phyloP scores from a whole-genome alignment of 352 stramenopile genomes.

The Pythium grandisporangium region DNA sequence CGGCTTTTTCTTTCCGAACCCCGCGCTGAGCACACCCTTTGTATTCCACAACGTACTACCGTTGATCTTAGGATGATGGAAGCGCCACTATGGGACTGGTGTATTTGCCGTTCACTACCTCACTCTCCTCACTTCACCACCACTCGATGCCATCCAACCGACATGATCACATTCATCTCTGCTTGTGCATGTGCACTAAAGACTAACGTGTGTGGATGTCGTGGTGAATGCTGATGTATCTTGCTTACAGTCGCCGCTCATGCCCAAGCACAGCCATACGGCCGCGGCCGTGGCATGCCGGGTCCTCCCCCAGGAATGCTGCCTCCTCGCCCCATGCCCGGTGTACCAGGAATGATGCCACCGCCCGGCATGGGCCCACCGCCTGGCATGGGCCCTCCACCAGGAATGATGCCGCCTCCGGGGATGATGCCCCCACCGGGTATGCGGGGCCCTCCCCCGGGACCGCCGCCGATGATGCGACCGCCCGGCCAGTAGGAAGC shows the following conservation, averaged over 20 bases:
- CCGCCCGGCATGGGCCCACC: slow-evolving; percentile 63
- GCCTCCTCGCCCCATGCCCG: slow-evolving; percentile 47
- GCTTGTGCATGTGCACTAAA: too few species aligned
- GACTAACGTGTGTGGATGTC: too few species aligned
- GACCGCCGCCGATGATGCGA: slow-evolving; percentile 54
- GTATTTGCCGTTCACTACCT: slow-evolving; percentile 1
- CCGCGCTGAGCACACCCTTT: slow-evolving; percentile 36
- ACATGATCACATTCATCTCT: too few species aligned
- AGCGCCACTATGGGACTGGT: neutral
- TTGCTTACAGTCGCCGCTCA: slow-evolving; percentile 51
- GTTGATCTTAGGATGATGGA: slow-evolving; percentile 87
- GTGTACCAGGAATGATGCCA: slow-evolving; percentile 46
- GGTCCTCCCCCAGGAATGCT: slow-evolving; percentile 51
- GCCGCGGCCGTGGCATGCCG: slow-evolving; percentile 64
- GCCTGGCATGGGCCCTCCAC: slow-evolving; percentile 50
- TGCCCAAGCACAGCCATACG: slow-evolving; percentile 72
- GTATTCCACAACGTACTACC: slow-evolving; percentile 49
- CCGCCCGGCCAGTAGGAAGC: slow-evolving; percentile 65
- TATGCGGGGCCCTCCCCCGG: slow-evolving; percentile 45
- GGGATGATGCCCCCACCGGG: slow-evolving; percentile 71
- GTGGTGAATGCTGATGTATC: slow-evolving; percentile 11
- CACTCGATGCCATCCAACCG: too few species aligned
- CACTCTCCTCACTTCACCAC: neutral
- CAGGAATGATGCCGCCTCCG: slow-evolving; percentile 70
- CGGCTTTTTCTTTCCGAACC: slow-evolving; percentile 66